phyloP scores from a whole-genome alignment of 1,139 yeast genomes.

The Hemisphaericaspora xylanilytica region DNA sequence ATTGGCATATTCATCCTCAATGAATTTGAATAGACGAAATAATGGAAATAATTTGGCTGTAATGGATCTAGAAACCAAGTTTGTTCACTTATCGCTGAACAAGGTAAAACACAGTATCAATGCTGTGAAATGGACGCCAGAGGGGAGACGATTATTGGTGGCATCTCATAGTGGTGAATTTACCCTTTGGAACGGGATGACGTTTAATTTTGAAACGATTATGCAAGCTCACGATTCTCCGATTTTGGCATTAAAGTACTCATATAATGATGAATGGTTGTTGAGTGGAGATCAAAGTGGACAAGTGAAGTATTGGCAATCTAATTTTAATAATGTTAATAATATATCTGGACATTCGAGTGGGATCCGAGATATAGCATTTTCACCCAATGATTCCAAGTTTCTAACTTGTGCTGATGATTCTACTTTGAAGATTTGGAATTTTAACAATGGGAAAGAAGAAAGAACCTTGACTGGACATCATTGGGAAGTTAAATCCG shows the following conservation, averaged over 20 bases:
- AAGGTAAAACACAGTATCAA: conserved; percentile 91
- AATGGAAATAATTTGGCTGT: conserved; percentile 44
- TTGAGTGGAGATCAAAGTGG: conserved; percentile 94
- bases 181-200: conserved; percentile 94
- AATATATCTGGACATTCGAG: conserved; percentile 77
- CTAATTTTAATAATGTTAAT: conserved; percentile 93
- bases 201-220: conserved; percentile 92
- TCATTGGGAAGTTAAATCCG: conserved; percentile 97
- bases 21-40: conserved; percentile 21
- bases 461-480: conserved; percentile 84
- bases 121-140: conserved; percentile 94
- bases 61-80: conserved; percentile 70
- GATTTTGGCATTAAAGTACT: conserved; percentile 73
- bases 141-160: conserved; percentile 84
- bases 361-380: conserved; percentile 81
- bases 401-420: conserved; percentile 94
- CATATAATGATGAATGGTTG: conserved; percentile 93
- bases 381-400: conserved; percentile 86
- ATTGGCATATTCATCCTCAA: conserved; percentile 46
- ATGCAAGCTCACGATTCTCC: conserved; percentile 98
- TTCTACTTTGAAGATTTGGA: conserved; percentile 86
- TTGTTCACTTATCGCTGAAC: conserved; percentile 87
- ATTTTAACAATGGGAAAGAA: conserved; percentile 84
- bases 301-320: conserved; percentile 91
- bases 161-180: conserved; percentile 95